Evolutionary conservation across 257 asterid species (phyloP).

Genomic region (Gynochthodes officinalis): DNA sequence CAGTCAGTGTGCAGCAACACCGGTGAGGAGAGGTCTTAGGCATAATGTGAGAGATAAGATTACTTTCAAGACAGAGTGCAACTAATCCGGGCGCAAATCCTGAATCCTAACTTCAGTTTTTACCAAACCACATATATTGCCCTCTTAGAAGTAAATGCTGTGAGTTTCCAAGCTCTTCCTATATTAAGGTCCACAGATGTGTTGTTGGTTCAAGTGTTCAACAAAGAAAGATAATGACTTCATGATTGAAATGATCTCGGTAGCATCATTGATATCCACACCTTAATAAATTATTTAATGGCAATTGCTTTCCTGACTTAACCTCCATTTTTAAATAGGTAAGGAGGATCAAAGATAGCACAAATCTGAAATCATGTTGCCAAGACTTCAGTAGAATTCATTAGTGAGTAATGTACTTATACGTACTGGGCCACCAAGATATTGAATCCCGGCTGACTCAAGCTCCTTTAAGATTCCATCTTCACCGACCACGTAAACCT

Average conservation of each 20-base stretch:
- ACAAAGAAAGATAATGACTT: neutral
- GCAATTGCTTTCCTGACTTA: too few relatives aligned
- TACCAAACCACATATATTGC: neutral
- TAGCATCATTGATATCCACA: neutral
- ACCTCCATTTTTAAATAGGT: neutral
- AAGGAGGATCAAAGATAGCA: neutral
- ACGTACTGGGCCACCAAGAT: constrained; percentile 93
- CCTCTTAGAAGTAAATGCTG: neutral
- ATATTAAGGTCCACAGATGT: neutral
- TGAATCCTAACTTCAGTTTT: neutral
- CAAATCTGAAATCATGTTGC: neutral
- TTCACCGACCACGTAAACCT: constrained; percentile 97
- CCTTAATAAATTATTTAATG: too few relatives aligned
- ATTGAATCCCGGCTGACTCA: constrained; percentile 78
- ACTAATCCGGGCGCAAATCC: neutral
- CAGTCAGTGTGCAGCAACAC: neutral
- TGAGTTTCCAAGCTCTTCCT: neutral
- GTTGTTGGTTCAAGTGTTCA: neutral
- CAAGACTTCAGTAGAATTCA: neutral
- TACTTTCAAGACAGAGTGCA: neutral
- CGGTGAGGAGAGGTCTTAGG: neutral
- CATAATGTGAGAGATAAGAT: neutral
- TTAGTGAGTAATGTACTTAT: constrained; percentile 9
- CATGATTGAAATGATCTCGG: neutral
- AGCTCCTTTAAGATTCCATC: constrained; percentile 96